Percentiles rank a stretch among this genome's conserved stretches.
Conservation (phyloP, 2,329 filamentous ascomycete genomes). For the Chrysoporthe puriensis region DNA sequence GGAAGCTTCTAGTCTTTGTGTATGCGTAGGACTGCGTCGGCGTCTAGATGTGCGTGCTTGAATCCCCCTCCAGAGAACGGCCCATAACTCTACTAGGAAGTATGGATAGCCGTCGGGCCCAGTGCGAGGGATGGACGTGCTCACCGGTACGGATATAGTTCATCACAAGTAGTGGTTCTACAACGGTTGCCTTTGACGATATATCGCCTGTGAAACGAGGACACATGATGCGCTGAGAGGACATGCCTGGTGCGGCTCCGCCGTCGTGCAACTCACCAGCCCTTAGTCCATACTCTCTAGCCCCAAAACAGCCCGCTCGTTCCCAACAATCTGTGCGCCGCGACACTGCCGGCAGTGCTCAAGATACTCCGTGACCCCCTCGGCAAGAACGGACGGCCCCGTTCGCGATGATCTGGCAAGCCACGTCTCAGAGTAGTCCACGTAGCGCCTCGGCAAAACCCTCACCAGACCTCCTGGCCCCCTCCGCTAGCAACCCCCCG, state of each 20-base stretch:
- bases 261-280: not conserved
- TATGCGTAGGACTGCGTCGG: too few species aligned
- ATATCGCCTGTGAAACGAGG: too few species aligned
- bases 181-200: too few species aligned
- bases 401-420: not conserved
- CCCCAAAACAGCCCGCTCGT: not conserved
- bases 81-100: too few species aligned
- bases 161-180: too few species aligned
- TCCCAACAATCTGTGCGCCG: not conserved
- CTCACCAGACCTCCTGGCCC: not conserved
- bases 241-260: not conserved
- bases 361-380: not conserved
- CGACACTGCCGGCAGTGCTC: not conserved
- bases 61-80: too few species aligned
- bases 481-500: not conserved
- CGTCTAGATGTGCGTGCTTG: too few species aligned
- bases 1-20: too few species aligned
- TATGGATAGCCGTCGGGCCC: too few species aligned
- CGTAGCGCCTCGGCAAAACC: not conserved
- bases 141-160: too few species aligned
- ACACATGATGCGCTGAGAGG: too few species aligned
- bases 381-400: not conserved
- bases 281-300: not conserved
- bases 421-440: not conserved
- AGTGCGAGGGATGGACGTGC: too few species aligned